Base-by-base conservation (phyloP, 306 rosid genomes). In the Lathyrus sativus region DNA sequence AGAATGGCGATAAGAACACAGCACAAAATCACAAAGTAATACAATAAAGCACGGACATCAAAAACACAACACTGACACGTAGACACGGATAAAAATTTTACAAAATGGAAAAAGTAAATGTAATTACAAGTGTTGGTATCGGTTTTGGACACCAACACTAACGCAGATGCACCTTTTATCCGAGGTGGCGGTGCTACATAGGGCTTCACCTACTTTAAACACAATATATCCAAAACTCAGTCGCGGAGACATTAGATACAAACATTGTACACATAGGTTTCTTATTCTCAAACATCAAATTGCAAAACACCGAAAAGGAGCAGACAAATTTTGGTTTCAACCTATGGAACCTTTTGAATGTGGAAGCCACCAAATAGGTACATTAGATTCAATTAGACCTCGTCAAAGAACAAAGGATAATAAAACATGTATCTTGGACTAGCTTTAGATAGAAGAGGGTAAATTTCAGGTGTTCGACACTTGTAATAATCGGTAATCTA, bases 231-330 rank as follows among this genome's bases (percentile, higher is more conserved):
- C 55, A 57, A 57, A 57, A 57, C 63, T 12, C 17, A 13, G 22
- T 11, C 63, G 31, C 11, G 11, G 3, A 57, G 19, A 33, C 26
- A 13, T 58, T 33, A 29, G 11, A 29, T 13, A 57, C 5, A 57
- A 13, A 29, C 63, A 57, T 57, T 29, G 35, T 2, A 14, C 41
- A 58, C 11, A 31, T 7, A 7, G 26, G 64, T n/a, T 8, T 31
- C 24, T 29, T 59, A 33, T 59, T 19, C 26, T 33, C 12, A 4
- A 35, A 59, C 64, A 59, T 58, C 19, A 75, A 26, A 50, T 67
- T 75, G 33, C 62, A 67, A 54, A 24, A 48, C 61, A 66, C 38
- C 4, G 45, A 58, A 57, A 57, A 66, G 66, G 14, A 65, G 65
- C 43, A n/a, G 44, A 62, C 7, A 60, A 49, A 19, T 41, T 55